Percentiles rank a stretch among this genome's conserved stretches.
Conservation (phyloP, 2,329 filamentous ascomycete genomes). For the Apiospora pterosperma region DNA sequence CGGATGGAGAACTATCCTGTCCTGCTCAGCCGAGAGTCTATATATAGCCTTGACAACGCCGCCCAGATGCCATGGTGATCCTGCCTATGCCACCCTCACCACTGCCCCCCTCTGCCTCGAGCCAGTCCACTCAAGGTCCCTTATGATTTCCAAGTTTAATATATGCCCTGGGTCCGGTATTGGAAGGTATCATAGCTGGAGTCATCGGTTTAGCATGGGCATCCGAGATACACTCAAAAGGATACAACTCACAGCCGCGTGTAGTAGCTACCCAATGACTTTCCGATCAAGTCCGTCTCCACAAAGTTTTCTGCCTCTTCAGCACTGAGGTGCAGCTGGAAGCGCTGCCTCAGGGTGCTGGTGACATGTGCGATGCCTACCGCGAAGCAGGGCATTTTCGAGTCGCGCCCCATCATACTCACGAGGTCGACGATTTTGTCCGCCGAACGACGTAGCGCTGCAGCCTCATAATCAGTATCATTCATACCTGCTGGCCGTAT, state of each 20-base stretch:
- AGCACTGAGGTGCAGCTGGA: slow-evolving; percentile 78
- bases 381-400: slow-evolving; percentile 80
- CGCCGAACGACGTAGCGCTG: slow-evolving; percentile 71
- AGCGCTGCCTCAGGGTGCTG: slow-evolving; percentile 65
- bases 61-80: slow-evolving; percentile 1
- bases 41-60: slow-evolving; percentile 5
- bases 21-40: neutral
- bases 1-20: neutral
- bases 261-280: slow-evolving; percentile 84
- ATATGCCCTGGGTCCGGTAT: slow-evolving; percentile 84
- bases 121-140: neutral
- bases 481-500: neutral
- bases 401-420: slow-evolving; percentile 79
- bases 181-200: slow-evolving; percentile 81
- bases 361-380: slow-evolving; percentile 71
- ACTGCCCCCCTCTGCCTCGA: neutral
- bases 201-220: neutral
- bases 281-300: slow-evolving; percentile 73
- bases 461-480: slow-evolving; percentile 10
- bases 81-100: neutral
- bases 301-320: slow-evolving; percentile 81
- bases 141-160: slow-evolving; percentile 39
- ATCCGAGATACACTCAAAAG: neutral
- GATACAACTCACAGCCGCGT: slow-evolving; percentile 66
- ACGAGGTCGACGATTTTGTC: slow-evolving; percentile 80